A percentile compares a stretch with the other conserved stretches of the same genome.
These are phyloP conservation scores for Calonectria fujianensis DNA, from an alignment of 2,329 filamentous ascomycete species.

Conservation along the genomic window DNA sequence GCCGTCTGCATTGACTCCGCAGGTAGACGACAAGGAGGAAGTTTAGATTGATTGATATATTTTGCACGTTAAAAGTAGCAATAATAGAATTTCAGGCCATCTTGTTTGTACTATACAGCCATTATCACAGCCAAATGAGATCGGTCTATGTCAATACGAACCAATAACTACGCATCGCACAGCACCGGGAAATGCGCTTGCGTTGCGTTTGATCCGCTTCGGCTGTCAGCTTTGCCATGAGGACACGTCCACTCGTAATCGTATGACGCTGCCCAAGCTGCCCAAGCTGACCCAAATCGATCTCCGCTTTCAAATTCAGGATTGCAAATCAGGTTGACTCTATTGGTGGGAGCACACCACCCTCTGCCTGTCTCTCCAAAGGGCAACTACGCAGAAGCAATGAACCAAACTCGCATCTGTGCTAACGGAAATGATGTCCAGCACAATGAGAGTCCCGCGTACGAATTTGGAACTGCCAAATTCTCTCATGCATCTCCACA, in stretches of 20 bases:
- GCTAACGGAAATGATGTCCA: not conserved
- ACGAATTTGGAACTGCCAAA: not conserved
- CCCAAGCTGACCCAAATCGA: not conserved
- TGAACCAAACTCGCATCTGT: not conserved
- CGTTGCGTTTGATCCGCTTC: not conserved
- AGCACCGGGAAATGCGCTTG: not conserved
- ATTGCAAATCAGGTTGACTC: not conserved
- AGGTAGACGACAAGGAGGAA: not conserved
- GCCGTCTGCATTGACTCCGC: not conserved
- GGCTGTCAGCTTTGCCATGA: not conserved
- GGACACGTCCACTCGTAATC: not conserved
- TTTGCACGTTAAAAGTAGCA: not conserved
- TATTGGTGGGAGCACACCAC: not conserved
- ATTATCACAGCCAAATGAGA: not conserved
- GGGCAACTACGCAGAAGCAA: not conserved
- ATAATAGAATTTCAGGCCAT: not conserved
- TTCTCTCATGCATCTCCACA: slow-evolving; percentile 3
- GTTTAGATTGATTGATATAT: not conserved
- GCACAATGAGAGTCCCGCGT: not conserved
- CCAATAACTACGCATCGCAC: not conserved
- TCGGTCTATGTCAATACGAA: not conserved
- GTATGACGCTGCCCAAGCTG: not conserved
- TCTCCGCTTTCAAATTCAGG: not conserved
- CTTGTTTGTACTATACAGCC: not conserved
- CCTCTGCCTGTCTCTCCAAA: not conserved